Base-by-base conservation (phyloP, 2,329 filamentous ascomycete species). In the Penicillium psychrosexuale region DNA sequence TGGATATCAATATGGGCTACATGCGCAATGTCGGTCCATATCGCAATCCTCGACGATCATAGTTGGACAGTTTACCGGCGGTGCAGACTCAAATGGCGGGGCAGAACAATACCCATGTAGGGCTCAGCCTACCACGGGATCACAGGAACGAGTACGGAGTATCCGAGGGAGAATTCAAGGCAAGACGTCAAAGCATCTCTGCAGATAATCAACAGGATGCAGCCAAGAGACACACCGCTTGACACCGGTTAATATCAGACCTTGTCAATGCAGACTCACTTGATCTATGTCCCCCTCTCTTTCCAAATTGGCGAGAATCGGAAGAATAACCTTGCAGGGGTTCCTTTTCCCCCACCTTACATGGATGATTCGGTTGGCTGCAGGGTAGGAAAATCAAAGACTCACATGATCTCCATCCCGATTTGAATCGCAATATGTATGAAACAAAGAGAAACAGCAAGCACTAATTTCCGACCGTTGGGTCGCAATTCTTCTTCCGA, bases 171-270 rank as follows among this genome's bases (percentile, higher is more conserved):
- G 28, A 34, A 42, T 34, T 45, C 8, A 17, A 54, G 33, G 34
- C 30, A 12, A 33, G 27, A 45, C n/a, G 34, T 51, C 52, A 55
- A 45, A 45, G 52, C 27, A 24, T 46, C 40, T 45, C 22, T 43
- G 55, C 50, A 47, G 30, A 43, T 37, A 45, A 53, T 37, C 30
- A 47, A 39, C 22, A 17, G 36, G 36, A 49, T 62, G 61, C 62
- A 63, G 60, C 62, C 62, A 64, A 65, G 62, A 58, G 47, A 31
- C 53, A 64, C 62, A 64, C 62, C 62, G 62, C 61, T 57, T 42
- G 34, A 42, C 33, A 55, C 51, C 55, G 51, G 45, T 22, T 38
- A 38, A 15, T 51, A 33, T 30, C 37, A 48, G 30, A 44, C 31
- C 50, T 43, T 37, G 36, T 40, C 34, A 42, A 38, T 57, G 49